Conservation (phyloP, 2,329 filamentous ascomycete species). For the Phialophora macrospora region DNA sequence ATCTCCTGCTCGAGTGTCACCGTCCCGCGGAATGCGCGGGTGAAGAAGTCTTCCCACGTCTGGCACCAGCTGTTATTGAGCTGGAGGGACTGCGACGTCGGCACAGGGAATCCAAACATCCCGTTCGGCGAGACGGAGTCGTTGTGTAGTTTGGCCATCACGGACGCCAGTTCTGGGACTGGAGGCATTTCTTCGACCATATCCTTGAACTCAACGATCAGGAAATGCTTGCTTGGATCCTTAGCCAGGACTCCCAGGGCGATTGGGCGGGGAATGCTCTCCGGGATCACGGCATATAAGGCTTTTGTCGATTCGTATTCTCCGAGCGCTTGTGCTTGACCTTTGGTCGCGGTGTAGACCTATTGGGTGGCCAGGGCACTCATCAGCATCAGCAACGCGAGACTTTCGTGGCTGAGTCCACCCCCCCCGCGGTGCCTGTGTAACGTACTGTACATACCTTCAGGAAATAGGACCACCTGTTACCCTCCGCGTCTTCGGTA, state of each 20-base stretch:
- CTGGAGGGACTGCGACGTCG: conserved; percentile 27
- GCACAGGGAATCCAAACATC: conserved; percentile 35
- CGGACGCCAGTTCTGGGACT: background rate
- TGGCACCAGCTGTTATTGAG: conserved; percentile 13
- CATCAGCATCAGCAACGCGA: no score
- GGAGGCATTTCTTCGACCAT: conserved; percentile 5
- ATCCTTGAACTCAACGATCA: background rate
- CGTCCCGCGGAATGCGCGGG: conserved; percentile 19
- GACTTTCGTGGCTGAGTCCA: no score
- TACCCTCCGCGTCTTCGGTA: no score
- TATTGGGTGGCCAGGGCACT: no score
- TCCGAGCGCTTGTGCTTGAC: conserved; percentile 3
- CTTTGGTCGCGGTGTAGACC: no score
- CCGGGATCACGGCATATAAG: background rate
- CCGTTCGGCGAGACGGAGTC: background rate
- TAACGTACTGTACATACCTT: no score
- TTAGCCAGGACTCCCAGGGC: background rate
- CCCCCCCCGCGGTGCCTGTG: no score
- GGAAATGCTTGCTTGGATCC: conserved; percentile 1
- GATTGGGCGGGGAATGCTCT: background rate
- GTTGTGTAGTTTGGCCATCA: conserved; percentile 7
- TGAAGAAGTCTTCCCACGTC: conserved; percentile 39
- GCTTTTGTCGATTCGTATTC: background rate
- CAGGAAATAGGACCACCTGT: no score
- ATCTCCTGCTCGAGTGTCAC: conserved; percentile 28